phyloP scores from a whole-genome alignment of 2,329 filamentous ascomycete species.

The Lecanicillium sp. region DNA sequence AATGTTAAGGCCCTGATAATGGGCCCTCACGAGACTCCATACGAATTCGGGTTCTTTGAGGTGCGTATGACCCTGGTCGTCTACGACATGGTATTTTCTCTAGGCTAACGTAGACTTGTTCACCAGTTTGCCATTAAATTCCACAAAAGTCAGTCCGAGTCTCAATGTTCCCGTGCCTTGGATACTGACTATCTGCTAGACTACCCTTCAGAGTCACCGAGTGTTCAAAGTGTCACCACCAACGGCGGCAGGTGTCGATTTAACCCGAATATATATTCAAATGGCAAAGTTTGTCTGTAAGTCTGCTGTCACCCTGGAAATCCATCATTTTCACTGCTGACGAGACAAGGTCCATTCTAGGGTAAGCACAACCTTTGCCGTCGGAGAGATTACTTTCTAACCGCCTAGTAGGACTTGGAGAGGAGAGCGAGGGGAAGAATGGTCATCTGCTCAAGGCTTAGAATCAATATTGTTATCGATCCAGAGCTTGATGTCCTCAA shows the following conservation, averaged over 20 bases:
- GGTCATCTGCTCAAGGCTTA: constrained; percentile 91
- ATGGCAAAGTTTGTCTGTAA: constrained; percentile 86
- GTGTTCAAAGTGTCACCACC: constrained; percentile 66
- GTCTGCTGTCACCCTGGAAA: constrained; percentile 25
- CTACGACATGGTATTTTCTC: not conserved
- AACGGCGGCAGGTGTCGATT: constrained; percentile 84
- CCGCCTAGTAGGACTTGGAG: constrained; percentile 72
- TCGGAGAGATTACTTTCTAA: constrained; percentile 4
- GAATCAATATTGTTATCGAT: constrained; percentile 94
- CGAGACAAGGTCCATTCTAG: constrained; percentile 68
- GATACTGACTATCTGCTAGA: constrained; percentile 41
- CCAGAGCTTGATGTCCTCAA: constrained; percentile 87
- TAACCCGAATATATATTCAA: constrained; percentile 93
- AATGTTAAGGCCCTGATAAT: constrained; percentile 83
- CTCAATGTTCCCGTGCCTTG: constrained; percentile 8
- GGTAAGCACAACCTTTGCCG: constrained; percentile 43
- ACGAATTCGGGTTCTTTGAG: constrained; percentile 97
- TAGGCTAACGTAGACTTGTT: constrained; percentile 3
- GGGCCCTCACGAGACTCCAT: constrained; percentile 87
- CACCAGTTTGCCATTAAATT: constrained; percentile 68
- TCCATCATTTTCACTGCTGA: constrained; percentile 11
- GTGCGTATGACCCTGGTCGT: constrained; percentile 36
- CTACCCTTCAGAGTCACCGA: constrained; percentile 65
- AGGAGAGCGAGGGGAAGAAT: constrained; percentile 83
- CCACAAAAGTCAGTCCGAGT: constrained; percentile 52